Evolutionary conservation across 2,329 filamentous ascomycete species (phyloP), one percentile per base, ranked within the genome.

Genomic region (Fusarium ambrosium): DNA sequence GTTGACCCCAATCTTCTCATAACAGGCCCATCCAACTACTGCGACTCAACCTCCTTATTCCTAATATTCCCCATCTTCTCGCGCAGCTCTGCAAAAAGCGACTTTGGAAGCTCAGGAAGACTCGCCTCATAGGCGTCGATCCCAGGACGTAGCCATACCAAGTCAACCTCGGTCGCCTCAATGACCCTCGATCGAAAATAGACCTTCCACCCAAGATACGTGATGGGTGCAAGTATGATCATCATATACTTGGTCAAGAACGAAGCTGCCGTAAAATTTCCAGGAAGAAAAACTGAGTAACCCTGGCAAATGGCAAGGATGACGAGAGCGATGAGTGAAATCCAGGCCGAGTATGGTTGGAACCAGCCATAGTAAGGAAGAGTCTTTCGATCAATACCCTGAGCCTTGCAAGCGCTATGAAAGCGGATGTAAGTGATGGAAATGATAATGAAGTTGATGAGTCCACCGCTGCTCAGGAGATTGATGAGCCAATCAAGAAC

Each of bases 361-460:
- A 89, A 85, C 60, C 82, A 87, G 14, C 88, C 90, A 34, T 79
- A 84, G 82, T 91, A 92, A 2, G 90, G 89, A 10, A 91, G 82
- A 0, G 80, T 81, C 14, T 79, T 82, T 64, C 90, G 88, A 79
- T 87, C 85, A 68, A 87, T 79, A 22, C 85, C 82, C 77, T 90
- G 86, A 0, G 85, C 87, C 70, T 85, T 82, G 69, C 87, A 85
- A 55, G 89, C 90, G 32, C 86, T 85, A 80, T 87, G 82, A 78
- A 84, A 86, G 65, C 83, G 81, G 51, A 86, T 75, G 77, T 85
- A 88, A 24, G 84, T 85, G 60, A 84, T 72, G 68, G 81, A 80
- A 75, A 86, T 85, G 78, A 88, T 84, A 69, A 92, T 86, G 80
- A 89, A 92, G 81, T 90, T 89, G 79, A 92, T 90, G 75, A 90